Base-by-base conservation (phyloP, 257 asterid species). In the Coffea eugenioides region DNA sequence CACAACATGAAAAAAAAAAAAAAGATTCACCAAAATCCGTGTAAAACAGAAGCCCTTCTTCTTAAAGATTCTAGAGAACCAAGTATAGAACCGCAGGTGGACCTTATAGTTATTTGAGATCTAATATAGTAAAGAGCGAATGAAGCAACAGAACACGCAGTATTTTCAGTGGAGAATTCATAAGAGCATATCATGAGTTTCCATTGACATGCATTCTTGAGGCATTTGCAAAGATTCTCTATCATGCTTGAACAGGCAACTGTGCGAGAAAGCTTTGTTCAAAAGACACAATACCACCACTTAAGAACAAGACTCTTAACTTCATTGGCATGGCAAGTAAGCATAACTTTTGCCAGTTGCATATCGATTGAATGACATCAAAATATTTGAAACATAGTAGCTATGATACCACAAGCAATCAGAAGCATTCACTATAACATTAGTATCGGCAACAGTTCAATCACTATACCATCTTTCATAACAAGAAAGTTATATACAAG, bases 401-500 rank as follows among this genome's bases (percentile, higher is more conserved):
- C 8, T 51, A 67, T 23, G 69, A 23, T 49, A 34, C 65, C 61
- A 49, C 34, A 49, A 31, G 51, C 72, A 15, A 80, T 64, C 75
- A 51, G 25, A 52, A 23, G 27, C 23, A 52, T 52, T 65, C 75
- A 51, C 14, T n/a, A 56, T 10, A 51, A 48, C 59, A 54, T 39
- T 14, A 36, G 41, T 21, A 45, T 23, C 68, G 45, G 5, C 56
- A 39, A 56, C 27, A 21, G n/a, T 76, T 76, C 48, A 71, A 61
- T 79, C 67, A 74, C 62, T 74, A 23, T 34, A 74, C 75, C 57
- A 45, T 34, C 23, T 51, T 73, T 72, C 51, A 73, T 25, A 52
- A 65, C 49, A 65, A 61, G 41, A 64, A 74, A 74, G 62, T 74
- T 52, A 73, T 70, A n/a, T 80, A 80, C 83, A 80, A 80, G 66